These are phyloP conservation scores for Flaveria robusta DNA, from an alignment of 129 eudicot genomes.

Conservation along the genomic window DNA sequence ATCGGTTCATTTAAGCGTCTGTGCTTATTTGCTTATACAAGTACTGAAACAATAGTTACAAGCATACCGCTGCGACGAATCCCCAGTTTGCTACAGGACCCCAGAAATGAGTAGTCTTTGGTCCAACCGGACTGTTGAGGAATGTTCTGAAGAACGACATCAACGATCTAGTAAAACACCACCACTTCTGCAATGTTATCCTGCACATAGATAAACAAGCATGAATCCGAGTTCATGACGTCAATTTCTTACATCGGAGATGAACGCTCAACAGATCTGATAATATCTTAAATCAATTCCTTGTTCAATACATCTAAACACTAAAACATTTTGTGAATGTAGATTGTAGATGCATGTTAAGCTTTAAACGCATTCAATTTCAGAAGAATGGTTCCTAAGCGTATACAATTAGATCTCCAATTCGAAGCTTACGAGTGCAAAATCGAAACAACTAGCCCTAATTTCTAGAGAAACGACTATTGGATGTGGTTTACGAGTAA, in stretches of 20 bases:
- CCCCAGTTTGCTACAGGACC: constrained; percentile 1
- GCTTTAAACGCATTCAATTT: no score
- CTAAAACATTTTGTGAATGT: background rate
- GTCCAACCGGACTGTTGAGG: background rate
- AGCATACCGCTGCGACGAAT: background rate
- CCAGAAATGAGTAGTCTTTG: constrained; percentile 2
- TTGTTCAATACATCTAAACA: no score
- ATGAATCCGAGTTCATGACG: background rate
- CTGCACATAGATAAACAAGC: background rate
- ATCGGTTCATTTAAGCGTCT: no score
- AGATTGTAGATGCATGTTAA: no score
- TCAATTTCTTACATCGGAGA: background rate
- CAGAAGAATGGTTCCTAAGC: no score
- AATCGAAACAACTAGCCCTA: no score
- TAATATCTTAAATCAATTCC: no score
- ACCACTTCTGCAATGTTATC: background rate
- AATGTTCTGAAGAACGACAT: background rate
- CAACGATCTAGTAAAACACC: background rate
- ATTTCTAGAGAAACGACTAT: no score
- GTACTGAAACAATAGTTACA: background rate
- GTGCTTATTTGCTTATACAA: no score
- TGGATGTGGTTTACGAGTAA: background rate
- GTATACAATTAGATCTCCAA: no score
- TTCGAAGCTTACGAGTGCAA: background rate
- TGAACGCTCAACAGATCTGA: no score